These are phyloP conservation scores for Delphinella strobiligena DNA, from an alignment of 2,329 filamentous ascomycete genomes.

Conservation along the genomic window DNA sequence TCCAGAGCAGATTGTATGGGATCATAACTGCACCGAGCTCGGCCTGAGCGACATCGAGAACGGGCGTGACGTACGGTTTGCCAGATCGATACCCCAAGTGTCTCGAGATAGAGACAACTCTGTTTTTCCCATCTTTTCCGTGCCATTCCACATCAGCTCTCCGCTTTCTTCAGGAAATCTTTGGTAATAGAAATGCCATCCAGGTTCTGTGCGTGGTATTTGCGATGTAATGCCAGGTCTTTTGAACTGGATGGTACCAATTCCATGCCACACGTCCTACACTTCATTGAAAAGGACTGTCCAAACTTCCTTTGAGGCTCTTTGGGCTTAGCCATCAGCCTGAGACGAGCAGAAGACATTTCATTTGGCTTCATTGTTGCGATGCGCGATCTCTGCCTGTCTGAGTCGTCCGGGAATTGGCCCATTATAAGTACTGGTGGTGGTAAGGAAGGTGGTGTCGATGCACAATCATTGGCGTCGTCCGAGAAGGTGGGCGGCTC, in stretches of 20 bases:
- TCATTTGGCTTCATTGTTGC: too few relatives aligned
- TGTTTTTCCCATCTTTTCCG: neutral
- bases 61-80: conserved; percentile 11
- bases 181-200: conserved; percentile 51
- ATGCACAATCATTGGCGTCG: conserved; percentile 16
- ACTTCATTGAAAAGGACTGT: conserved; percentile 42
- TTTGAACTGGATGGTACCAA: conserved; percentile 51
- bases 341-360: too few relatives aligned
- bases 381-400: too few relatives aligned
- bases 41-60: conserved; percentile 48
- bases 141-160: neutral
- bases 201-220: conserved; percentile 50
- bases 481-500: conserved; percentile 17
- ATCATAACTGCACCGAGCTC: conserved; percentile 52
- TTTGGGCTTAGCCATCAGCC: conserved; percentile 26
- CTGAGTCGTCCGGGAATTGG: too few relatives aligned
- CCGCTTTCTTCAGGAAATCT: conserved; percentile 36
- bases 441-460: conserved; percentile 41
- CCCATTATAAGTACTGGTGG: too few relatives aligned
- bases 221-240: conserved; percentile 50
- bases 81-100: neutral
- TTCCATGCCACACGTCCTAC: conserved; percentile 52
- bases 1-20: conserved; percentile 45
- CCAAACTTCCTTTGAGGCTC: conserved; percentile 29
- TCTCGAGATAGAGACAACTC: neutral